Percentiles rank a stretch among this genome's conserved stretches.
Evolutionary conservation across 2,329 filamentous ascomycete genomes (phyloP).

Genomic region (Trichophyton schoenleinii): DNA sequence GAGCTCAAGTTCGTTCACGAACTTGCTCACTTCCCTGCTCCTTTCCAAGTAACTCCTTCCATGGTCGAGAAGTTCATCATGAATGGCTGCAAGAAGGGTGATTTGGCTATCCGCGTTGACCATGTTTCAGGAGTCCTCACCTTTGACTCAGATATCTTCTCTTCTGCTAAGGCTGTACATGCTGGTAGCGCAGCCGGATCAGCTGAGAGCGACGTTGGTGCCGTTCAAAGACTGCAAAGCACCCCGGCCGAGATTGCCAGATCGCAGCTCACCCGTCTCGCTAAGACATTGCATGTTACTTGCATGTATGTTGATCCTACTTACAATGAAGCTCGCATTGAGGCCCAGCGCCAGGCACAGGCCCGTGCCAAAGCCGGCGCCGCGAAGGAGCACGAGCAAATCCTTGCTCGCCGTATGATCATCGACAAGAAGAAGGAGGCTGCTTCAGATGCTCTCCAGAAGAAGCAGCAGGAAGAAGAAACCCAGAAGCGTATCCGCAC

Average conservation of each 20-base stretch:
- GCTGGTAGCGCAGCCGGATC: slow-evolving; percentile 73
- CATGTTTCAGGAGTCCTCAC: slow-evolving; percentile 90
- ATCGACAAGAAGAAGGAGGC: slow-evolving; percentile 97
- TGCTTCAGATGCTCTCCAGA: slow-evolving; percentile 75
- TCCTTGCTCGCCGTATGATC: slow-evolving; percentile 70
- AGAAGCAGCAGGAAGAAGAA: slow-evolving; percentile 85
- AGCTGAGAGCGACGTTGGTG: slow-evolving; percentile 69
- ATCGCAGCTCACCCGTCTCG: slow-evolving; percentile 80
- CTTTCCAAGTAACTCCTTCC: slow-evolving; percentile 78
- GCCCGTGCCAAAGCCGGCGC: slow-evolving; percentile 72
- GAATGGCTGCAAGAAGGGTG: slow-evolving; percentile 99
- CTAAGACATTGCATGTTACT: slow-evolving; percentile 81
- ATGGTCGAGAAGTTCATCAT: slow-evolving; percentile 99
- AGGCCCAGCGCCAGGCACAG: slow-evolving; percentile 67
- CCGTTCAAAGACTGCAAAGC: slow-evolving; percentile 90
- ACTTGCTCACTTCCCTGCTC: slow-evolving; percentile 89
- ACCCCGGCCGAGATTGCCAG: slow-evolving; percentile 96
- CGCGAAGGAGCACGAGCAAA: slow-evolving; percentile 81
- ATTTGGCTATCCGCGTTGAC: slow-evolving; percentile 89
- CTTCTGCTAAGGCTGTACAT: slow-evolving; percentile 84
- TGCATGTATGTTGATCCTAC: slow-evolving; percentile 91
- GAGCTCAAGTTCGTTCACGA: slow-evolving; percentile 87
- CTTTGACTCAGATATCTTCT: slow-evolving; percentile 97
- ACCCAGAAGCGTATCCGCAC: slow-evolving; percentile 75
- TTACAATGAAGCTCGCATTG: slow-evolving; percentile 69